Conservation (phyloP, 371 early-diverging fungal species). For the Aphelidium insulamus region DNA sequence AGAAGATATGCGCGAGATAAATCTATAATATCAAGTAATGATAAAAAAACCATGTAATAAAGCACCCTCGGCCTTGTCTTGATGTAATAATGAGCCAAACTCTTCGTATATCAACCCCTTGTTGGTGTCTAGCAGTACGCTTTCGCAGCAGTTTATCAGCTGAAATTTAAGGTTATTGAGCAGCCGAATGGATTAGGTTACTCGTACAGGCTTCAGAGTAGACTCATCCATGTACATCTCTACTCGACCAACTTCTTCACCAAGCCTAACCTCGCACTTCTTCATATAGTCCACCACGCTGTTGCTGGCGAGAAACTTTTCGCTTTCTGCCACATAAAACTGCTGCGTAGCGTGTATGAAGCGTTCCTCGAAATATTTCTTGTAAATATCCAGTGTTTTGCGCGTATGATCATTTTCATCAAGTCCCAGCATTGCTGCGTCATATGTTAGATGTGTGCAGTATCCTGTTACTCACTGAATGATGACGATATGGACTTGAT, state of each 20-base stretch:
- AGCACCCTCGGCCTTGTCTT: conserved; percentile 50
- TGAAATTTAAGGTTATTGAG: conserved; percentile 4
- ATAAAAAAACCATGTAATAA: neutral
- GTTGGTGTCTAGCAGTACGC: conserved; percentile 59
- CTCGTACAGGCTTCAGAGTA: conserved; percentile 36
- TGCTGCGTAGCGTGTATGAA: conserved; percentile 53
- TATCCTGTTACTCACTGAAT: conserved; percentile 12
- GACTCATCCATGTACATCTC: conserved; percentile 17
- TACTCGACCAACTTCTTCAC: conserved; percentile 21
- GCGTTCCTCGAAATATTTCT: conserved; percentile 50
- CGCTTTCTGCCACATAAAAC: conserved; percentile 68
- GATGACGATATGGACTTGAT: conserved; percentile 76
- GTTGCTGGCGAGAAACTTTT: conserved; percentile 61
- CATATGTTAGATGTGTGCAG: conserved; percentile 1
- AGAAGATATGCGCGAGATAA: conserved; percentile 63
- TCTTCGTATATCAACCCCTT: conserved; percentile 56
- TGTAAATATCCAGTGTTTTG: conserved; percentile 64
- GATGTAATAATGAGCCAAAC: conserved; percentile 61
- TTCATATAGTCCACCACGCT: conserved; percentile 81
- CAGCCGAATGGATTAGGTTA: too few species aligned
- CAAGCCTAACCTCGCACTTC: conserved; percentile 27
- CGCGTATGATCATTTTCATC: conserved; percentile 56
- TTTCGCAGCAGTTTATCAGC: conserved; percentile 54
- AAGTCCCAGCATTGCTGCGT: conserved; percentile 51
- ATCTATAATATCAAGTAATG: conserved; percentile 17